These are phyloP conservation scores for Fraxinus nigra DNA, from an alignment of 305 asterid genomes.

Conservation along the genomic window DNA sequence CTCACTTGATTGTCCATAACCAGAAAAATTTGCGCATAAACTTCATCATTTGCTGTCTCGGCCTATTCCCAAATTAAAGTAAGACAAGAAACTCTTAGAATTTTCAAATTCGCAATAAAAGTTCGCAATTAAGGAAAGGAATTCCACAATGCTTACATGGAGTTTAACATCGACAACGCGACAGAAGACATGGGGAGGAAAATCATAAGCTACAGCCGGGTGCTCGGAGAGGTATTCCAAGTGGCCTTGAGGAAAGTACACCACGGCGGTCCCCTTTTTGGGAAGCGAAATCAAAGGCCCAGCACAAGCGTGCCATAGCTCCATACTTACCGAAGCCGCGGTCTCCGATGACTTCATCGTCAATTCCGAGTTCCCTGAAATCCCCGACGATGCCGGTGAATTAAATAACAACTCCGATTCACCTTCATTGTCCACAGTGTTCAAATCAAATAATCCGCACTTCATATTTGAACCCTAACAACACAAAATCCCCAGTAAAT, in stretches of 20 bases:
- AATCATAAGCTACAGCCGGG: conserved; percentile 44
- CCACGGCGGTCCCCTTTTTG: conserved; percentile 80
- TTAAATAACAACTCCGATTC: conserved; percentile 34
- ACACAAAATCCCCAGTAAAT: conserved; percentile 15
- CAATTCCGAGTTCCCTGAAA: conserved; percentile 48
- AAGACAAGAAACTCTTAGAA: conserved; percentile 9
- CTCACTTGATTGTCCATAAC: conserved; percentile 76
- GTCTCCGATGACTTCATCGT: conserved; percentile 30
- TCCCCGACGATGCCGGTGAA: conserved; percentile 41
- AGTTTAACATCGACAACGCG: conserved; percentile 95
- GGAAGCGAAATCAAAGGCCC: conserved; percentile 95
- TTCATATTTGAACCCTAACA: conserved; percentile 57
- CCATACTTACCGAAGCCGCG: conserved; percentile 68
- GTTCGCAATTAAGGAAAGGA: conserved; percentile 1
- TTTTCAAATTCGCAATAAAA: neutral
- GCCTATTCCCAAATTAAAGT: conserved; percentile 45
- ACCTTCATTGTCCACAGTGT: conserved; percentile 58
- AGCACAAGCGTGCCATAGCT: conserved; percentile 99
- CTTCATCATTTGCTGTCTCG: conserved; percentile 79
- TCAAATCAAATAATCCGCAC: conserved; percentile 73
- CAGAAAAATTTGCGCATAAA: conserved; percentile 81
- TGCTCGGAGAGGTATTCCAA: conserved; percentile 65
- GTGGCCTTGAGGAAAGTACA: conserved; percentile 96
- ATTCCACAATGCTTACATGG: conserved; percentile 43
- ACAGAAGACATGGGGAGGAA: conserved; percentile 87